Conservation (phyloP, 345 rosid genomes). For the Anacardium occidentale region DNA sequence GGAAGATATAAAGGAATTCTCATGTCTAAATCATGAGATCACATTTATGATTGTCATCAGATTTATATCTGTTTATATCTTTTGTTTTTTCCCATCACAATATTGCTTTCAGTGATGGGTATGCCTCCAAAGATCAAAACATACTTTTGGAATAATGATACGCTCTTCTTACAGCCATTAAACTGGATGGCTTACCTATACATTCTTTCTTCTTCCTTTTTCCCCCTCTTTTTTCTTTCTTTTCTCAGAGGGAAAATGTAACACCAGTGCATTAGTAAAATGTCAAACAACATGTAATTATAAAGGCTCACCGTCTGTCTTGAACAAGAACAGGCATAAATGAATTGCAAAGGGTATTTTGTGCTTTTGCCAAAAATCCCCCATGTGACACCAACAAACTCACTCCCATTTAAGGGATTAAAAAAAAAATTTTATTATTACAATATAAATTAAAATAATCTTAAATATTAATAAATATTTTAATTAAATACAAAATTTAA, state of each 20-base stretch:
- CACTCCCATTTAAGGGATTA: too few species aligned
- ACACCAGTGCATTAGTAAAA: background rate
- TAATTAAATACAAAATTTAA: too few species aligned
- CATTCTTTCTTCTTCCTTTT: background rate
- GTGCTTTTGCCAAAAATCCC: too few species aligned
- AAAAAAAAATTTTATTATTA: too few species aligned
- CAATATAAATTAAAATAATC: too few species aligned
- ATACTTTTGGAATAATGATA: background rate
- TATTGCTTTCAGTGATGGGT: slow-evolving; percentile 1
- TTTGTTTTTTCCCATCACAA: slow-evolving; percentile 7
- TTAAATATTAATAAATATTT: too few species aligned
- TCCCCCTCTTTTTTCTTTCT: background rate
- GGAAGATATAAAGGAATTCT: background rate
- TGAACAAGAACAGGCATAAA: background rate
- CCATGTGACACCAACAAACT: too few species aligned
- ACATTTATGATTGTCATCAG: background rate
- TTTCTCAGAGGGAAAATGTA: too few species aligned
- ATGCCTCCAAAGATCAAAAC: slow-evolving; percentile 9
- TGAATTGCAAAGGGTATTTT: background rate
- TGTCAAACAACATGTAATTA: background rate
- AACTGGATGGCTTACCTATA: background rate
- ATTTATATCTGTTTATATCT: background rate
- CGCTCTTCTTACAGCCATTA: background rate
- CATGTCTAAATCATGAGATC: background rate
- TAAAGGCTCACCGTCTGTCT: background rate